A percentile compares a stretch with the other conserved stretches of the same genome.
phyloP scores from a whole-genome alignment of 768 basidiomycete genomes.

The Hericium coralloides region DNA sequence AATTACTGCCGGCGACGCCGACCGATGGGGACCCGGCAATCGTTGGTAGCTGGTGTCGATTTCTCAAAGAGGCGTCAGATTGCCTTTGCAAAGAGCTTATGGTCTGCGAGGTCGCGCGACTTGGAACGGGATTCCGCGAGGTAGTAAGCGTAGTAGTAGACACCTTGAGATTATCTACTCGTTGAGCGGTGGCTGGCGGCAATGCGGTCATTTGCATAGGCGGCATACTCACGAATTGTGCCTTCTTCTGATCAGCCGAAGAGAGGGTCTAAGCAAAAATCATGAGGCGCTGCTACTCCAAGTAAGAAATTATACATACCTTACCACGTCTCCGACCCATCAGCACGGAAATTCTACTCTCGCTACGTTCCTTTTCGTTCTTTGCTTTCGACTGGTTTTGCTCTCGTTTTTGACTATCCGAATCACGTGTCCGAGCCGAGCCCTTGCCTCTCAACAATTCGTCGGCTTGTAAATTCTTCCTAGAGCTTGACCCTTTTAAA shows the following conservation, averaged over 20 bases:
- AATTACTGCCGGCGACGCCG: slow-evolving; percentile 46
- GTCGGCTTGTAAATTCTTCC: slow-evolving; percentile 66
- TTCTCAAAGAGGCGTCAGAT: slow-evolving; percentile 73
- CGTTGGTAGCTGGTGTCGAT: slow-evolving; percentile 71
- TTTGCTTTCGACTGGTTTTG: slow-evolving; percentile 54
- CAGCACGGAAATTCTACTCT: slow-evolving; percentile 80
- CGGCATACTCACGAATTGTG: slow-evolving; percentile 63
- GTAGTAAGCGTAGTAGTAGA: slow-evolving; percentile 36
- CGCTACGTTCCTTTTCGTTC: slow-evolving; percentile 76
- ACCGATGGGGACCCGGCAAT: slow-evolving; percentile 93
- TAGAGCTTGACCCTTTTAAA: slow-evolving; percentile 75
- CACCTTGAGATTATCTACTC: slow-evolving; percentile 75
- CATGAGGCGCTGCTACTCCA: slow-evolving; percentile 2
- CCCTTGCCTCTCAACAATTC: slow-evolving; percentile 45
- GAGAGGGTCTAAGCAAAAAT: slow-evolving; percentile 59
- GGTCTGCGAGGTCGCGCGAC: slow-evolving; percentile 72
- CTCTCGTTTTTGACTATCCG: slow-evolving; percentile 40
- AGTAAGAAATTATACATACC: slow-evolving; percentile 48
- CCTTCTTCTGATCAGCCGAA: slow-evolving; percentile 71
- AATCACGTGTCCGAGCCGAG: slow-evolving; percentile 34
- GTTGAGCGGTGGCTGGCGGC: slow-evolving; percentile 72
- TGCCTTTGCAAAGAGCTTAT: slow-evolving; percentile 83
- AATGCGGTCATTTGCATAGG: slow-evolving; percentile 88
- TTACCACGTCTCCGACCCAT: slow-evolving; percentile 90
- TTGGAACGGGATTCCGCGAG: slow-evolving; percentile 36